Conservation (phyloP, 2,329 filamentous ascomycete genomes). For the Clonostachys solani region DNA sequence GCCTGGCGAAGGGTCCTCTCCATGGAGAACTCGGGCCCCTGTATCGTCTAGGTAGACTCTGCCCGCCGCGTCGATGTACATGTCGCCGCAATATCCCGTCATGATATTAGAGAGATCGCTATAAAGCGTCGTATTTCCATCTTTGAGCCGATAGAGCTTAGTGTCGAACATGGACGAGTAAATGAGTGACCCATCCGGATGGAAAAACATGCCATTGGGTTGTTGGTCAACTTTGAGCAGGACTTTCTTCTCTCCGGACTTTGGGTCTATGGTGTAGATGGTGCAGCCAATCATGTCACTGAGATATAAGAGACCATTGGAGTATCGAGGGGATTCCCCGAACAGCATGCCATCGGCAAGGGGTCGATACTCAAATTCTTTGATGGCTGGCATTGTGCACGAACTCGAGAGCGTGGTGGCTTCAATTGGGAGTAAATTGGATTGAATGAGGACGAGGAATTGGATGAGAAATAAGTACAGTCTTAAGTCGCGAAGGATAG, state of each 20-base stretch:
- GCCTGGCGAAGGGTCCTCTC: not conserved
- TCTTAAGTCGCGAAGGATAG: too few species aligned
- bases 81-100: slow-evolving; percentile 1
- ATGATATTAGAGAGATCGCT: not conserved
- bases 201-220: not conserved
- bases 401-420: too few species aligned
- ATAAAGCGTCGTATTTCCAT: not conserved
- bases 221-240: not conserved
- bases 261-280: not conserved
- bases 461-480: too few species aligned
- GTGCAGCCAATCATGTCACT: slow-evolving; percentile 1
- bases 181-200: not conserved
- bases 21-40: not conserved
- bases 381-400: too few species aligned
- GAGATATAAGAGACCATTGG: not conserved
- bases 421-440: too few species aligned
- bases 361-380: too few species aligned
- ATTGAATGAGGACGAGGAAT: too few species aligned
- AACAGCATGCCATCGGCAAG: not conserved
- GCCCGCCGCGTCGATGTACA: not conserved
- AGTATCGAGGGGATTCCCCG: not conserved
- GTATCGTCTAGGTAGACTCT: not conserved
- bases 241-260: not conserved
- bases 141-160: not conserved
- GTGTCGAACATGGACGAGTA: not conserved